A percentile compares a stretch with the other conserved stretches of the same genome.
These are phyloP conservation scores for Celoporthe dispersa DNA, from an alignment of 2,329 filamentous ascomycete genomes.

Conservation along the genomic window DNA sequence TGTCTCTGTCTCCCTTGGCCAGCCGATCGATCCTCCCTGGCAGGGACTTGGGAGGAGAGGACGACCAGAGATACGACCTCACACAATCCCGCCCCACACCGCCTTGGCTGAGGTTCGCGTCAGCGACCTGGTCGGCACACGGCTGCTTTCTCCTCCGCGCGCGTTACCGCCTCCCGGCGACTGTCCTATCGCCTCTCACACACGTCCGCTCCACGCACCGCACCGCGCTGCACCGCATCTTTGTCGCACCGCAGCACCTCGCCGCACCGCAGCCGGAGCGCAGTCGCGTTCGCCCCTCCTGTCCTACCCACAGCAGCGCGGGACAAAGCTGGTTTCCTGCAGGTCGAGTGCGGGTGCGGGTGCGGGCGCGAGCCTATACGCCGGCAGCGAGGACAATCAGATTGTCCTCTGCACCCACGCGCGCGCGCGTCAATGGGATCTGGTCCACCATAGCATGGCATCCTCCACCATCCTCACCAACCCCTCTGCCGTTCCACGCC, in stretches of 20 bases:
- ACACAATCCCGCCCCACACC: background rate
- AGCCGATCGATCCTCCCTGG: background rate
- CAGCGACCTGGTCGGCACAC: background rate
- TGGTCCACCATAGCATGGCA: constrained; percentile 38
- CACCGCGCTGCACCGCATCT: background rate
- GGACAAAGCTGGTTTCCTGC: constrained; percentile 10
- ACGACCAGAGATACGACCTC: background rate
- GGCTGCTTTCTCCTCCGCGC: background rate
- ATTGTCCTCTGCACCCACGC: constrained; percentile 21
- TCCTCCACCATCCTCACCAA: constrained; percentile 43
- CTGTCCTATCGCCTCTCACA: background rate
- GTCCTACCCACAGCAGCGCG: background rate
- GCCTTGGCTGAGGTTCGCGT: background rate
- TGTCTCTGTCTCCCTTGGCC: background rate
- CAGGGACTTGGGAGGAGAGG: background rate
- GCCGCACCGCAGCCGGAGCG: background rate
- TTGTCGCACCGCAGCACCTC: background rate
- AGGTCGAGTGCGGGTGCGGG: background rate
- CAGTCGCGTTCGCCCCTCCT: background rate
- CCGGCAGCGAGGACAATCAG: constrained; percentile 24
- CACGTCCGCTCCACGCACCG: constrained; percentile 2
- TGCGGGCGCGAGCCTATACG: background rate
- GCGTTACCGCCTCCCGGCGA: background rate
- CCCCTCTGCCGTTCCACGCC: background rate
- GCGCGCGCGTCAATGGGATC: constrained; percentile 28